Conservation (phyloP, 371 early-diverging fungal genomes). For the Rhizopus sp. region DNA sequence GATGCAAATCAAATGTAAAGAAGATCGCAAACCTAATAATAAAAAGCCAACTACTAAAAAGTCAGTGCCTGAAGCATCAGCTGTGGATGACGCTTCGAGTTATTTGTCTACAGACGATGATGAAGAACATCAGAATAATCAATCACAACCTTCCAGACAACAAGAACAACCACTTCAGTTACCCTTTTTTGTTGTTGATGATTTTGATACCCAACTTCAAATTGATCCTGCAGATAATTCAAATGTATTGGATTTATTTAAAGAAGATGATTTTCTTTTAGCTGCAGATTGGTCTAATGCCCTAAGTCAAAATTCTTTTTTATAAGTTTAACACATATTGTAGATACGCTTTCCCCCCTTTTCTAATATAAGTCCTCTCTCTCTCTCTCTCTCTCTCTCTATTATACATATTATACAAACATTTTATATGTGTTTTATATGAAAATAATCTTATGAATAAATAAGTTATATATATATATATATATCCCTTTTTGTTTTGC, state of each 20-base stretch:
- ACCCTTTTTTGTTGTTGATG: constrained; percentile 29
- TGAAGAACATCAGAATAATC: constrained; percentile 8
- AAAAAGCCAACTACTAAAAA: background rate
- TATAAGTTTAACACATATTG: background rate
- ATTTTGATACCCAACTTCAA: constrained; percentile 24
- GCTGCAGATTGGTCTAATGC: constrained; percentile 18
- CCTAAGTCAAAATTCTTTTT: constrained; percentile 9
- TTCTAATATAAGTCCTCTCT: background rate
- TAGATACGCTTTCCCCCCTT: no score
- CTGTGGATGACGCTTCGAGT: constrained; percentile 23
- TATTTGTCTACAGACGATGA: constrained; percentile 29
- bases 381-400: background rate
- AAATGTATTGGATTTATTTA: constrained; percentile 18
- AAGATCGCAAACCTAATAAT: constrained; percentile 34
- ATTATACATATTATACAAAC: no score
- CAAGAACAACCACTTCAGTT: constrained; percentile 14
- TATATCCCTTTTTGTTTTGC: background rate
- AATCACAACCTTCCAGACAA: background rate
- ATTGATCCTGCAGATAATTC: constrained; percentile 1
- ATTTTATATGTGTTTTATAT: no score
- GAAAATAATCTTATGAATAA: no score
- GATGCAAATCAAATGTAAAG: constrained; percentile 61
- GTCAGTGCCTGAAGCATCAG: background rate
- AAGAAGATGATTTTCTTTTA: constrained; percentile 24
- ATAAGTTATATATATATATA: background rate